Conservation (phyloP, 768 basidiomycete genomes). For the Pleurotus pulmonarius region DNA sequence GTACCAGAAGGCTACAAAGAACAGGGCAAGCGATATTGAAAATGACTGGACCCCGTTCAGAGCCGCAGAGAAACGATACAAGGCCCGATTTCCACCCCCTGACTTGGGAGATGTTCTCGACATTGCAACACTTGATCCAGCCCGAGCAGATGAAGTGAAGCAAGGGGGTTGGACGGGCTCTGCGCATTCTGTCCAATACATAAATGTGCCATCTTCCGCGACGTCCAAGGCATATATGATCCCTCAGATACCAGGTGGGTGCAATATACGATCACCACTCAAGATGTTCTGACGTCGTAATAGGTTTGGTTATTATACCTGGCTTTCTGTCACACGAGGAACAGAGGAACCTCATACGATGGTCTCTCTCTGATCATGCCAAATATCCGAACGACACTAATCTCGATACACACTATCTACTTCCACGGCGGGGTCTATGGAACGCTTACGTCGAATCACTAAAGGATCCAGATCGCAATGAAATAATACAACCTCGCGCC, state of each 20-base stretch:
- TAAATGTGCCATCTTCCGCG: conserved; percentile 22
- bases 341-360: conserved; percentile 67
- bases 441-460: conserved; percentile 42
- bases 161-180: conserved; percentile 47
- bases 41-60: conserved; percentile 72
- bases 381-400: conserved; percentile 83
- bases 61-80: conserved; percentile 76
- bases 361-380: conserved; percentile 77
- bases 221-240: conserved; percentile 39
- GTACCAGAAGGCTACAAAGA: conserved; percentile 56
- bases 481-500: conserved; percentile 44
- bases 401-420: conserved; percentile 79
- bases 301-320: conserved; percentile 86
- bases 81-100: conserved; percentile 74
- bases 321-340: conserved; percentile 56
- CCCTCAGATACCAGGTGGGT: conserved; percentile 55
- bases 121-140: conserved; percentile 44
- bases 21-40: conserved; percentile 42
- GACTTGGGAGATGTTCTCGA: conserved; percentile 70
- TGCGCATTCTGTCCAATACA: conserved; percentile 30
- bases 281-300: conserved; percentile 8
- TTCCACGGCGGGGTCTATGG: conserved; percentile 82
- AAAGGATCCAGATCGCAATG: conserved; percentile 25
- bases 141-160: conserved; percentile 36
- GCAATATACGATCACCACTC: background rate